These are phyloP conservation scores for Botrytis cinerea DNA, from an alignment of 2,329 filamentous ascomycete species.

Conservation along the genomic window DNA sequence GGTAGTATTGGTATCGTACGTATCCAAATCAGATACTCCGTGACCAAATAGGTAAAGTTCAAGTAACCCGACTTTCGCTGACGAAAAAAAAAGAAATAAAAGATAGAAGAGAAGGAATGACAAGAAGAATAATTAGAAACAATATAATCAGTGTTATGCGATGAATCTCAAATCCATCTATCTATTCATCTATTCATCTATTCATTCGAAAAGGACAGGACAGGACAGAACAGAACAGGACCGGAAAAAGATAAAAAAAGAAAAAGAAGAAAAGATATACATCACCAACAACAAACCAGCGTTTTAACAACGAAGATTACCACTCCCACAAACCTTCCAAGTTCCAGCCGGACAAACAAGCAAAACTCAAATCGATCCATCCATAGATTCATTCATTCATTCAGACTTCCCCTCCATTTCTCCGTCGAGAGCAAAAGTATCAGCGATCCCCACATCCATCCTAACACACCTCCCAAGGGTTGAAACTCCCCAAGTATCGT, in stretches of 20 bases:
- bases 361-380: neutral
- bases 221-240: neutral
- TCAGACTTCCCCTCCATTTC: too few species aligned
- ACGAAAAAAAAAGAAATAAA: neutral
- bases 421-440: too few species aligned
- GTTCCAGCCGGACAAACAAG: neutral
- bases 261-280: neutral
- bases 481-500: neutral
- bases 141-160: neutral
- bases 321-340: neutral
- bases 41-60: neutral
- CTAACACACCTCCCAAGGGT: neutral
- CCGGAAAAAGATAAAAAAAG: neutral
- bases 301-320: too few species aligned
- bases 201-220: neutral
- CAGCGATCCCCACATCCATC: neutral
- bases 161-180: neutral
- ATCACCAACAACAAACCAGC: neutral
- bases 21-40: neutral
- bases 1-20: slow-evolving; percentile 23
- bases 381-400: too few species aligned
- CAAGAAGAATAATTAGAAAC: neutral
- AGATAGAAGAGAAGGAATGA: neutral
- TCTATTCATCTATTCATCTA: neutral
- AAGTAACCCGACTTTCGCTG: too few species aligned